These are phyloP conservation scores for Picochlorum sp. DNA, from an alignment of 139 green algal genomes.

Conservation along the genomic window DNA sequence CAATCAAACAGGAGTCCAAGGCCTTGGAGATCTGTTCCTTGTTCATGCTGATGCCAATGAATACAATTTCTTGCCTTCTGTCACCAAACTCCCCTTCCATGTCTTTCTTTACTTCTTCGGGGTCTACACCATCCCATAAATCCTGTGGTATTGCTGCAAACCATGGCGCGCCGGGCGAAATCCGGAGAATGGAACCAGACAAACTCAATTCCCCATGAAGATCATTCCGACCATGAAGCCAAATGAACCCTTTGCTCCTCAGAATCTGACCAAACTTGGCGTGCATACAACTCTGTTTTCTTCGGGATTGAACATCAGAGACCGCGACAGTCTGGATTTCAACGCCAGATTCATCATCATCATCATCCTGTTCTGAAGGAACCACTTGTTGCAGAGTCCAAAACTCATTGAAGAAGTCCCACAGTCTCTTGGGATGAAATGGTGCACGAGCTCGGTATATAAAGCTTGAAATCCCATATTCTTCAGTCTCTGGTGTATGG, in stretches of 20 bases:
- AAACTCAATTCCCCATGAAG: conserved; percentile 58
- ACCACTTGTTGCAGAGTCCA: conserved; percentile 51
- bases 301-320: not conserved
- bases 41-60: conserved; percentile 66
- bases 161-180: conserved; percentile 52
- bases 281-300: not conserved
- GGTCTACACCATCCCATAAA: conserved; percentile 37
- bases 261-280: conserved; percentile 43
- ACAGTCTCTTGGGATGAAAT: conserved; percentile 67
- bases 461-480: conserved; percentile 63
- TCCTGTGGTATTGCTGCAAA: conserved; percentile 55
- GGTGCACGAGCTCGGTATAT: conserved; percentile 41
- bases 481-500: conserved; percentile 39
- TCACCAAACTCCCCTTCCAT: conserved; percentile 28
- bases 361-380: conserved; percentile 31
- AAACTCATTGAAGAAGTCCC: conserved; percentile 33
- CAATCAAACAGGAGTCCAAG: conserved; percentile 55
- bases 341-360: conserved; percentile 3
- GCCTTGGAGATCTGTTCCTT: conserved; percentile 27
- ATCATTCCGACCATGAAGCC: conserved; percentile 47
- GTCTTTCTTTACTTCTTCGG: conserved; percentile 30
- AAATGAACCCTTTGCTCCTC: conserved; percentile 67
- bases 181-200: conserved; percentile 47
- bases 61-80: conserved; percentile 67
- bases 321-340: not conserved